A percentile compares a stretch with the other conserved stretches of the same genome.
These are phyloP conservation scores for Corchorus olitorius DNA, from an alignment of 345 rosid species.

Conservation along the genomic window DNA sequence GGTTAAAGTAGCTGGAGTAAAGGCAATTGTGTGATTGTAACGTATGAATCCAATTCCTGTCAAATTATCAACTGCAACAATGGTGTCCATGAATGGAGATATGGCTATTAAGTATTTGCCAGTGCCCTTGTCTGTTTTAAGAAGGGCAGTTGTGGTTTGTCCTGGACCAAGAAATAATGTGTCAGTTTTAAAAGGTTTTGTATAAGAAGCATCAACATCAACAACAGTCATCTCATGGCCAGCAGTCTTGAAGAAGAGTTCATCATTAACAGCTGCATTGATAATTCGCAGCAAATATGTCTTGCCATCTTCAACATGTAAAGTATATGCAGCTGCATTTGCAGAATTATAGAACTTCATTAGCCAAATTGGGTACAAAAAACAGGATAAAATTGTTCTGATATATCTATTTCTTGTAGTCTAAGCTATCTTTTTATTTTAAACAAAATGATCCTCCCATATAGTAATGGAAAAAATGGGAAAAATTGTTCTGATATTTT, in stretches of 20 bases:
- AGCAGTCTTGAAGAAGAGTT: conserved; percentile 74
- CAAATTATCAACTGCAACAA: conserved; percentile 53
- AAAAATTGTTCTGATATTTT: too few relatives aligned
- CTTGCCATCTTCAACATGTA: conserved; percentile 60
- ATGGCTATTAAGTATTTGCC: conserved; percentile 59
- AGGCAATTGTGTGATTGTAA: conserved; percentile 43
- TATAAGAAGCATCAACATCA: conserved; percentile 66
- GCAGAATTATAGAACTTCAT: background rate
- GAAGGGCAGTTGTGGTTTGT: conserved; percentile 74
- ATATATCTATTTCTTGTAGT: background rate
- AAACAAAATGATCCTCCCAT: background rate
- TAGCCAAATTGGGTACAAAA: too few relatives aligned
- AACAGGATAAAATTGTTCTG: too few relatives aligned
- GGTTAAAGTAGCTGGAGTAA: conserved; percentile 41
- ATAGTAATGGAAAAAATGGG: too few relatives aligned
- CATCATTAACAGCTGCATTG: conserved; percentile 75
- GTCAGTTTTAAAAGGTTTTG: conserved; percentile 57
- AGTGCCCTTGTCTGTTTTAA: conserved; percentile 39
- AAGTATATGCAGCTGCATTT: conserved; percentile 31
- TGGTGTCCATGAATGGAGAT: conserved; percentile 82
- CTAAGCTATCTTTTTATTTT: background rate
- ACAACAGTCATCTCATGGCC: conserved; percentile 64
- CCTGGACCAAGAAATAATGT: conserved; percentile 68
- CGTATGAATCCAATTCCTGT: conserved; percentile 48
- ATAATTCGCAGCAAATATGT: conserved; percentile 63